These are phyloP conservation scores for Gynandropsis gynandra DNA, from an alignment of 345 rosid genomes.

Conservation along the genomic window DNA sequence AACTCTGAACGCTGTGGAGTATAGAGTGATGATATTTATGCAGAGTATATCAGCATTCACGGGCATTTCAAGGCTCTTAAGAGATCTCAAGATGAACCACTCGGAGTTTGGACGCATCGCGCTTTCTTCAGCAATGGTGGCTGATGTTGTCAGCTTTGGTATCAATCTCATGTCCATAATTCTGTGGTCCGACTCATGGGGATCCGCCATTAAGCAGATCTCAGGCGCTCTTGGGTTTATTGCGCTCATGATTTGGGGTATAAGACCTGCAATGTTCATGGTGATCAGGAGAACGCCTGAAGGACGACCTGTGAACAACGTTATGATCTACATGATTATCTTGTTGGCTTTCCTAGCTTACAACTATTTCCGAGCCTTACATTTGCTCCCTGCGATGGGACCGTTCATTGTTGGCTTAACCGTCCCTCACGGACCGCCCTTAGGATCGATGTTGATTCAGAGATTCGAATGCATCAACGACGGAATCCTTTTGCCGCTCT, in stretches of 20 bases:
- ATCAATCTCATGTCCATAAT: constrained; percentile 17
- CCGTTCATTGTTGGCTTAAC: constrained; percentile 34
- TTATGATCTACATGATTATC: constrained; percentile 20
- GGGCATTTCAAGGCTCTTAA: constrained; percentile 35
- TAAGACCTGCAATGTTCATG: constrained; percentile 25
- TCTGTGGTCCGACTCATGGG: constrained; percentile 23
- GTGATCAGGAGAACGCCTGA: constrained; percentile 25
- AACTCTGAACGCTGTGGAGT: constrained; percentile 21
- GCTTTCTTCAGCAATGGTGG: constrained; percentile 33
- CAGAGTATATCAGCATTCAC: constrained; percentile 31
- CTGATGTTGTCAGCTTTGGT: constrained; percentile 22
- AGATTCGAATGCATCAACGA: constrained; percentile 26
- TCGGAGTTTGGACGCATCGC: constrained; percentile 42
- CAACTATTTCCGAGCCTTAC: constrained; percentile 5
- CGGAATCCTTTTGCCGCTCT: constrained; percentile 26
- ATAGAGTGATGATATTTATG: constrained; percentile 22
- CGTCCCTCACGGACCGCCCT: constrained; percentile 38
- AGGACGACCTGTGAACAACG: constrained; percentile 22
- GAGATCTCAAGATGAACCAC: constrained; percentile 39
- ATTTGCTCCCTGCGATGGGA: constrained; percentile 25
- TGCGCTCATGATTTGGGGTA: constrained; percentile 5
- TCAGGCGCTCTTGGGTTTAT: constrained; percentile 4
- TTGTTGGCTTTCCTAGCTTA: constrained; percentile 20
- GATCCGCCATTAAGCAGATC: not conserved
- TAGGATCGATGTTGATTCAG: constrained; percentile 33